A percentile compares a stretch with the other conserved stretches of the same genome.
Conservation (phyloP, 441 rosid genomes). For the Caryocar brasiliense region DNA sequence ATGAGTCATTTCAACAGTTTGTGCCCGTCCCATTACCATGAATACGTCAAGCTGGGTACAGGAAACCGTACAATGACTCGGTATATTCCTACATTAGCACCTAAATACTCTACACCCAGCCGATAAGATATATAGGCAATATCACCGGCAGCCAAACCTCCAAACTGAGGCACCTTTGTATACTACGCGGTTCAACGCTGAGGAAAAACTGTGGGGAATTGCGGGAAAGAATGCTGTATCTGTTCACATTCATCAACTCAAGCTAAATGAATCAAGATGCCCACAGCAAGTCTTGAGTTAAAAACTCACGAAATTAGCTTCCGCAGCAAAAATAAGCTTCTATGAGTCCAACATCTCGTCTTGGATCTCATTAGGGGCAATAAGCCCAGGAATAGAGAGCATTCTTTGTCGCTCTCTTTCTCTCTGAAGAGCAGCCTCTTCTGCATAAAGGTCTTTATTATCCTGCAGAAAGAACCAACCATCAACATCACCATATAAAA, state of each 20-base stretch:
- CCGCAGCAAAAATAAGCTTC: slow-evolving; percentile 13
- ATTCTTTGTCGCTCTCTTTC: slow-evolving; percentile 88
- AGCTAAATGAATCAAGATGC: slow-evolving; percentile 12
- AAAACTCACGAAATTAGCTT: slow-evolving; percentile 26
- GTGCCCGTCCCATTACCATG: slow-evolving; percentile 26
- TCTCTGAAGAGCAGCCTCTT: slow-evolving; percentile 90
- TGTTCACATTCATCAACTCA: slow-evolving; percentile 19
- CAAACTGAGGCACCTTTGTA: slow-evolving; percentile 8
- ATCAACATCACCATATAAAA: not conserved
- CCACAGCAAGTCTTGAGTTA: slow-evolving; percentile 17
- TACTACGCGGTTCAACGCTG: slow-evolving; percentile 16
- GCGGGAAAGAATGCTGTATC: slow-evolving; percentile 22
- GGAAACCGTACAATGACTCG: slow-evolving; percentile 23
- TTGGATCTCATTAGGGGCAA: slow-evolving; percentile 93
- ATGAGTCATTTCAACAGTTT: slow-evolving; percentile 34
- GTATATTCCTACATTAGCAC: slow-evolving; percentile 34
- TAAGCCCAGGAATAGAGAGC: slow-evolving; percentile 94
- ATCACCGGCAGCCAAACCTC: slow-evolving; percentile 14
- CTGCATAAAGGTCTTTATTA: slow-evolving; percentile 93
- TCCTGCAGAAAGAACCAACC: slow-evolving; percentile 40
- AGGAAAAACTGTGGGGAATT: slow-evolving; percentile 6
- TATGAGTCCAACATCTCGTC: slow-evolving; percentile 96
- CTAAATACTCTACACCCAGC: slow-evolving; percentile 44
- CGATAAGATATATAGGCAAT: slow-evolving; percentile 13
- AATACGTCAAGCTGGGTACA: slow-evolving; percentile 22